Base-by-base conservation (phyloP, 2,329 filamentous ascomycete species). In the Chaetomium sp. region DNA sequence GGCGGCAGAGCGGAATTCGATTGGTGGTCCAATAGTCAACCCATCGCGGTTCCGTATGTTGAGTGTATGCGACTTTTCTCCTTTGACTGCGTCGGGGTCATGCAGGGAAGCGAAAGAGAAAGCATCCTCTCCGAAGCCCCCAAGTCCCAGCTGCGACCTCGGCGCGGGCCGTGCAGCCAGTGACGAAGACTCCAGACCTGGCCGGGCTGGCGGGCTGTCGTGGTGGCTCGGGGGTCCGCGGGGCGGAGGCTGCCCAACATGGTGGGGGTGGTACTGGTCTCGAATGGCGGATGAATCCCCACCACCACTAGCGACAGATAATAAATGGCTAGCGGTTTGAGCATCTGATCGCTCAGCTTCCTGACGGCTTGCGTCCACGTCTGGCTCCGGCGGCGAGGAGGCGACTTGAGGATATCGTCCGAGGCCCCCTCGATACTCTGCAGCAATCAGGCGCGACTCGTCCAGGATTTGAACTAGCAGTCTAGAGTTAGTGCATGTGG, bases 401-500 rank as follows among this genome's bases (percentile, higher is more conserved):
- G 63, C 33, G 65, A n/a, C 64, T 62, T 23, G 79, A 77, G 87
- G 83, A 76, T 97, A 97, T 67, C 87, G 87, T 69, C 87, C 85
- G 27, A 89, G 78, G 0, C 94, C 94, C 4, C 92, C 93, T 60
- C 86, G 83, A 75, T 98, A 98, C 75, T 97, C 93, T 0, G 91
- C 94, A 7, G 94, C 94, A 75, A 97, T 96, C 55, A 90, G 84
- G 33, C 93, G 85, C 25, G 93, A 97, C 74, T 98, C 93, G 74
- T 97, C 94, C 72, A 90, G 84, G 70, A 98, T 97, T 60, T 86
- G 83, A 16, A 97, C 87, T 85, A 35, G 31, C 9, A 25, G 13
- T 29, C 29, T n/a, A 1, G 6, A 19, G 55, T 70, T 49, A 71
- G 68, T 50, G 51, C 21, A 33, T 47, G 29, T 31, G 9, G 51